phyloP scores from a whole-genome alignment of 805 yeast species.

The Candida tallmaniae region DNA sequence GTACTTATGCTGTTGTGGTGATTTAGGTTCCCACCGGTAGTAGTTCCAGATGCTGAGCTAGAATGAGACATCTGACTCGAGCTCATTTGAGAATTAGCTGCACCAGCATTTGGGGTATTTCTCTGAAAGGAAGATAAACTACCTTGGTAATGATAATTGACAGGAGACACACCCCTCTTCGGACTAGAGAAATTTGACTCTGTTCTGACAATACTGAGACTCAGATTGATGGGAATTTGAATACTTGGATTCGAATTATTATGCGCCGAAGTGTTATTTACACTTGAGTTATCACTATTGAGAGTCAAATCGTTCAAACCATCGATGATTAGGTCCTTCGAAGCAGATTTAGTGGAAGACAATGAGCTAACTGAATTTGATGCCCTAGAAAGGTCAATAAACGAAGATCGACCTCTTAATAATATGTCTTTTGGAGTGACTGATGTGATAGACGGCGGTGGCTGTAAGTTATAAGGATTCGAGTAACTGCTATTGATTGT shows the following conservation, averaged over 20 bases:
- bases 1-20: too few species aligned
- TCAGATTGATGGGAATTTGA: slow-evolving; percentile 13
- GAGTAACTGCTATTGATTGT: background rate
- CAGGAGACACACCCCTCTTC: slow-evolving; percentile 54
- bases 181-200: slow-evolving; percentile 43
- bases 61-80: too few species aligned
- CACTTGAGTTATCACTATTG: slow-evolving; percentile 4
- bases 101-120: slow-evolving; percentile 35
- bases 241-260: too few species aligned
- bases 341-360: slow-evolving; percentile 15
- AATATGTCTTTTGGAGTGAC: slow-evolving; percentile 46
- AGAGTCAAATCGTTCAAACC: slow-evolving; percentile 26
- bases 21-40: background rate
- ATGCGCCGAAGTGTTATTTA: too few species aligned
- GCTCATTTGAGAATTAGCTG: slow-evolving; percentile 12
- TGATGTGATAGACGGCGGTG: slow-evolving; percentile 18
- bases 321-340: slow-evolving; percentile 19
- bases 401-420: slow-evolving; percentile 18
- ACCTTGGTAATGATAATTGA: slow-evolving; percentile 14
- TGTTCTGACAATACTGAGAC: slow-evolving; percentile 3
- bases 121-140: slow-evolving; percentile 63
- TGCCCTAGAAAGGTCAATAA: slow-evolving; percentile 9
- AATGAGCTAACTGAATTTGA: slow-evolving; percentile 14
- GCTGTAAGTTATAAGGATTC: slow-evolving; percentile 7
- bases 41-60: background rate